These are phyloP conservation scores for Colletotrichum caudatum DNA, from an alignment of 2,329 filamentous ascomycete species.

Conservation along the genomic window DNA sequence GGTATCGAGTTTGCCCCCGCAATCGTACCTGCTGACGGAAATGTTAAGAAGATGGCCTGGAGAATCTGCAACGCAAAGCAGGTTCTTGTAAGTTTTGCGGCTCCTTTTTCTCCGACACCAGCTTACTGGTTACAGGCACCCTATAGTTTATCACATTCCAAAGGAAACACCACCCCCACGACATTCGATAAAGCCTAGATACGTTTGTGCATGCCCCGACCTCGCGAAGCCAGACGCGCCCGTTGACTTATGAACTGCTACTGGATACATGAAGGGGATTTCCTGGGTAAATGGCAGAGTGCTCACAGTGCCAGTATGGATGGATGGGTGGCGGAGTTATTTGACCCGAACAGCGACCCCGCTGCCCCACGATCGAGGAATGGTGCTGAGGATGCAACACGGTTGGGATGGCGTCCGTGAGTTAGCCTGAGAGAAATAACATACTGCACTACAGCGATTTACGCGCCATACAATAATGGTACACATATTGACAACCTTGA, in stretches of 20 bases:
- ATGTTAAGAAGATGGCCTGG: slow-evolving; percentile 91
- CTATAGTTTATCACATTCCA: slow-evolving; percentile 77
- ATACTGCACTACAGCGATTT: slow-evolving; percentile 30
- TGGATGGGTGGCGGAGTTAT: slow-evolving; percentile 6
- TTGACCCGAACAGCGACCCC: slow-evolving; percentile 32
- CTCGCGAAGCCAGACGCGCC: slow-evolving; percentile 3
- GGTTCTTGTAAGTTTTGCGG: slow-evolving; percentile 77
- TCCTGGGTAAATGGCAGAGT: slow-evolving; percentile 15
- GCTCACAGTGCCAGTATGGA: slow-evolving; percentile 1
- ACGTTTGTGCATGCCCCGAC: not conserved
- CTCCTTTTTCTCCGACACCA: not conserved
- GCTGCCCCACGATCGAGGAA: slow-evolving; percentile 1
- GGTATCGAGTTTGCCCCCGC: slow-evolving; percentile 94
- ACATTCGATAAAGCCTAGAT: slow-evolving; percentile 33
- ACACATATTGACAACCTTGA: slow-evolving; percentile 30
- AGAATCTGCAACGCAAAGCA: slow-evolving; percentile 95
- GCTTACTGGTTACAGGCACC: slow-evolving; percentile 65
- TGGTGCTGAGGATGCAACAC: not conserved
- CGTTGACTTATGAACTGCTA: slow-evolving; percentile 10
- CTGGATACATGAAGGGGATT: not conserved
- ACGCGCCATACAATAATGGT: slow-evolving; percentile 7
- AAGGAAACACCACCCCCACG: slow-evolving; percentile 68
- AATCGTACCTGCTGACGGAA: slow-evolving; percentile 92
- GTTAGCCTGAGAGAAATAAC: slow-evolving; percentile 40
- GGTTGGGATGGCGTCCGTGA: slow-evolving; percentile 31